Conservation (phyloP, 2,329 filamentous ascomycete species). For the Penicillium sp. region DNA sequence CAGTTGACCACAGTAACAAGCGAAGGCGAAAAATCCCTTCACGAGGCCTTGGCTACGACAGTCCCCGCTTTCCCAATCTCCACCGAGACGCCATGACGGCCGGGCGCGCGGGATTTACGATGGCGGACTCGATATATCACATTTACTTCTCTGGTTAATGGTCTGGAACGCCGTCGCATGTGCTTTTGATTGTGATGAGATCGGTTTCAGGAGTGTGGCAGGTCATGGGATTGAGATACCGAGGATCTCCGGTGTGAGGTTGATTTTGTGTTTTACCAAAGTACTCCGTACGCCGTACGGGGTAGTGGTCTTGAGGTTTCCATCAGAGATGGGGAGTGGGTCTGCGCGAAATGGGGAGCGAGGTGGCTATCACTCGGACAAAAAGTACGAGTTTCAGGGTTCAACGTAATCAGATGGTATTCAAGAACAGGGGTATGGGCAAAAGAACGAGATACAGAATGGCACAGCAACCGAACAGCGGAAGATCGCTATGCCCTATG, state of each 20-base stretch:
- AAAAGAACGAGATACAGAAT: neutral
- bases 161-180: neutral
- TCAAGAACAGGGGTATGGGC: constrained; percentile 11
- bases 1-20: too few relatives aligned
- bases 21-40: too few relatives aligned
- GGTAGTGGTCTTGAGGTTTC: neutral
- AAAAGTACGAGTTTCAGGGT: neutral
- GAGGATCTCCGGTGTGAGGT: neutral
- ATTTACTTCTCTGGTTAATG: neutral
- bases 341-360: too few relatives aligned
- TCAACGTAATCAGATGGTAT: neutral
- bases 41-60: too few relatives aligned
- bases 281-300: too few relatives aligned
- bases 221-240: neutral
- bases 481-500: constrained; percentile 10
- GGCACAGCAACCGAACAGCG: neutral
- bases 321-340: neutral
- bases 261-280: neutral
- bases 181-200: too few relatives aligned
- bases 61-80: too few relatives aligned
- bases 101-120: too few relatives aligned
- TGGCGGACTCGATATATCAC: neutral
- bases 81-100: too few relatives aligned
- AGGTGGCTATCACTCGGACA: neutral
- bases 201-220: neutral